Percentiles rank a stretch among this genome's conserved stretches.
Conservation (phyloP, 192 early-diverging fungal genomes). For the Mortierella hygrophila region DNA sequence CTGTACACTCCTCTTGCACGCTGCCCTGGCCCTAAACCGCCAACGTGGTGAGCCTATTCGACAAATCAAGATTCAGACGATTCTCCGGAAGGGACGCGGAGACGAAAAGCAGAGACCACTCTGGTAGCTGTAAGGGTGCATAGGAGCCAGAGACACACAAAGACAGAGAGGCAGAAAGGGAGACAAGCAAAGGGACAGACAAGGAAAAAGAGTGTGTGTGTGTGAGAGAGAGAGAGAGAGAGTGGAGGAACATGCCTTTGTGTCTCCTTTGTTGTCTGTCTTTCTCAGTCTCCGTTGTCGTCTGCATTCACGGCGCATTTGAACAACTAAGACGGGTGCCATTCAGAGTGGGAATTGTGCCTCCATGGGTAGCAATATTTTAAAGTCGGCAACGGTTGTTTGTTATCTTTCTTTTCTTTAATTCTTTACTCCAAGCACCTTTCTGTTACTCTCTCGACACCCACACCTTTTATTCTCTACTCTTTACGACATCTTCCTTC, state of each 20-base stretch:
- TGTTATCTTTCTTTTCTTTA: background rate
- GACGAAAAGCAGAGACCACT: background rate
- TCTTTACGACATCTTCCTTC: no score
- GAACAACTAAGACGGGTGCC: background rate
- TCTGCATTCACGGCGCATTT: background rate
- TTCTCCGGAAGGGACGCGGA: background rate
- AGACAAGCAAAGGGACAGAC: background rate
- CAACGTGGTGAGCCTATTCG: slow-evolving; percentile 27
- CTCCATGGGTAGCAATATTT: no score
- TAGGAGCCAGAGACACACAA: background rate
- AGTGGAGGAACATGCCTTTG: background rate
- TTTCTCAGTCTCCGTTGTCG: background rate
- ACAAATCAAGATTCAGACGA: background rate
- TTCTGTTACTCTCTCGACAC: background rate
- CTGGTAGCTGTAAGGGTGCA: background rate
- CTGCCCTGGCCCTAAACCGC: slow-evolving; percentile 10
- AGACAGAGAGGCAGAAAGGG: background rate
- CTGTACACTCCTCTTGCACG: background rate
- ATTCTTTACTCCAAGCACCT: background rate
- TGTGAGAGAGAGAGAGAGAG: background rate
- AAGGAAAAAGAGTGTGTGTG: background rate
- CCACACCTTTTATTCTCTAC: background rate
- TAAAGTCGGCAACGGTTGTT: no score
- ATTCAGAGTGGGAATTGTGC: background rate
- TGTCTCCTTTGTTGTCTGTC: background rate